Conservation (phyloP, 1,139 yeast genomes). For the Eremothecium sinecaudum region DNA sequence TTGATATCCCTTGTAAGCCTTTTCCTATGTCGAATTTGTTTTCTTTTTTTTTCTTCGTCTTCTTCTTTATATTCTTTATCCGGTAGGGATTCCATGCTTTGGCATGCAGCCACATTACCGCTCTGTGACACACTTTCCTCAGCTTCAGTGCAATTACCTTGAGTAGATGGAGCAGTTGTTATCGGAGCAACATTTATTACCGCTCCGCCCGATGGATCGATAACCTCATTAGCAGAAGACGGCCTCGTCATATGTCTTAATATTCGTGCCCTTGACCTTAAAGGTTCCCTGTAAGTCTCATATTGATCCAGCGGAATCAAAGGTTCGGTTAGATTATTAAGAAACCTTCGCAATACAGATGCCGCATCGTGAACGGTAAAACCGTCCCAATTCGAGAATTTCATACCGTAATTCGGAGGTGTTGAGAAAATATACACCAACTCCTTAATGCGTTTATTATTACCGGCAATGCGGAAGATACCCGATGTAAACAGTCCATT, state of each 20-base stretch:
- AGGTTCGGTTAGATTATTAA: conserved; percentile 88
- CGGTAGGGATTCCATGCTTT: neutral
- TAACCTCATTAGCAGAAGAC: conserved; percentile 3
- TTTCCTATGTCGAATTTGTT: conserved; percentile 33
- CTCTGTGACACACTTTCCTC: conserved; percentile 11
- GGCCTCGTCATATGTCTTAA: conserved; percentile 25
- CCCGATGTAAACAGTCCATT: conserved; percentile 78
- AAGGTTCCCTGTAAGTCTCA: conserved; percentile 72
- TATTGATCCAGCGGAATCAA: conserved; percentile 72
- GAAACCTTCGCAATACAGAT: conserved; percentile 70
- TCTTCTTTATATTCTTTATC: conserved; percentile 30
- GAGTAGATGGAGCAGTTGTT: neutral
- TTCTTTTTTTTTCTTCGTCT: conserved; percentile 29
- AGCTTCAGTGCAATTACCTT: no score
- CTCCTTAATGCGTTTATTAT: conserved; percentile 78
- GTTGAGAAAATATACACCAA: conserved; percentile 73
- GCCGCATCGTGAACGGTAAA: conserved; percentile 98
- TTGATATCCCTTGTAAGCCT: conserved; percentile 49
- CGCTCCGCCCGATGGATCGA: neutral
- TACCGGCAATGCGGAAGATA: conserved; percentile 87
- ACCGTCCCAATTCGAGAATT: conserved; percentile 68
- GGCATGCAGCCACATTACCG: neutral
- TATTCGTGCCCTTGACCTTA: conserved; percentile 35
- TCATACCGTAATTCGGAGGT: conserved; percentile 85
- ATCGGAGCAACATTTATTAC: neutral